A percentile compares a stretch with the other conserved stretches of the same genome.
These are phyloP conservation scores for Pythium insidiosum DNA, from an alignment of 352 stramenopile species.

Conservation along the genomic window DNA sequence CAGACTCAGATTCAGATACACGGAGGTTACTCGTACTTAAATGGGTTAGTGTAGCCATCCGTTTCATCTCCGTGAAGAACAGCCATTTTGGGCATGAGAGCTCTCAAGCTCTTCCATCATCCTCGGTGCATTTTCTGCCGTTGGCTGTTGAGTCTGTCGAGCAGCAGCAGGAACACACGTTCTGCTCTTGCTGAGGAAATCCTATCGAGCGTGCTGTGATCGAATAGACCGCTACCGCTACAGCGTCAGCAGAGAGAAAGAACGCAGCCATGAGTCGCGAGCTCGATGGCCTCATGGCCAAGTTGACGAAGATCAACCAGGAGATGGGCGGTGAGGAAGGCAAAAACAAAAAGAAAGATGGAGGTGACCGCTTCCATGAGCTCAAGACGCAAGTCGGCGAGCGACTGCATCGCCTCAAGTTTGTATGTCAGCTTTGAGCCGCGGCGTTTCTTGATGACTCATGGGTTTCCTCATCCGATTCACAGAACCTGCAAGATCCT, in stretches of 20 bases:
- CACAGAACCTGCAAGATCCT: constrained; percentile 66
- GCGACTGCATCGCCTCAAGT: constrained; percentile 68
- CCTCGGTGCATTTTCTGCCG: no score
- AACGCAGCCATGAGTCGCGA: constrained; percentile 52
- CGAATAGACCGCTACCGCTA: no score
- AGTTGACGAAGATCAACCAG: constrained; percentile 66
- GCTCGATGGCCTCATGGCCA: constrained; percentile 69
- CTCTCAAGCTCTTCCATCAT: no score
- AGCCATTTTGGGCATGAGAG: no score
- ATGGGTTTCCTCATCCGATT: not conserved
- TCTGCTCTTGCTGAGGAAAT: no score
- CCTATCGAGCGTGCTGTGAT: no score
- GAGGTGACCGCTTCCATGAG: constrained; percentile 67
- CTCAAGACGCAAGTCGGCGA: constrained; percentile 76
- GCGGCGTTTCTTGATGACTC: not conserved
- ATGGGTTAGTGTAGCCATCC: no score
- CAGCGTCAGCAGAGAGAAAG: no score
- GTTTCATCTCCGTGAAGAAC: no score
- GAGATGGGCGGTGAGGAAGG: constrained; percentile 72
- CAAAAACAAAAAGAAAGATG: constrained; percentile 60
- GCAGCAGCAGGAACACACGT: no score
- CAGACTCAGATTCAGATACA: constrained; percentile 5
- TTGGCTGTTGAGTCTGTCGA: no score
- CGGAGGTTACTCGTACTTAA: no score
- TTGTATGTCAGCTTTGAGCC: constrained; percentile 18